These are phyloP conservation scores for Acephala macrosclerotiorum DNA, from an alignment of 2,329 filamentous ascomycete genomes.

Conservation along the genomic window DNA sequence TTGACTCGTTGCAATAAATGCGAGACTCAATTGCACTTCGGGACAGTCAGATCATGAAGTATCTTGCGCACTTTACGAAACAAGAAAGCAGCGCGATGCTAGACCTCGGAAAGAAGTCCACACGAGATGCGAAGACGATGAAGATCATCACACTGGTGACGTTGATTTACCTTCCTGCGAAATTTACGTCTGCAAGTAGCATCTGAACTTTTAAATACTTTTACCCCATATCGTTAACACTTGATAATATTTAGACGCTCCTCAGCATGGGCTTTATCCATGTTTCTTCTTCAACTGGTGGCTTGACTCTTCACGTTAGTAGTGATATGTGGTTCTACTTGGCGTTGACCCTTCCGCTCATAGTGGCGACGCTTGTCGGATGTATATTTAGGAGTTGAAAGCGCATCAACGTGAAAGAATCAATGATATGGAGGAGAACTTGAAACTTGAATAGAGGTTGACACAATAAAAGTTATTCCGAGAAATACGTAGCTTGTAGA, in stretches of 20 bases:
- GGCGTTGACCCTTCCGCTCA: background rate
- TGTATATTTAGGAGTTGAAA: background rate
- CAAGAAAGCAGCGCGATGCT: background rate
- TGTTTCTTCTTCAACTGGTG: background rate
- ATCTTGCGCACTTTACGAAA: too few species aligned
- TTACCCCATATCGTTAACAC: background rate
- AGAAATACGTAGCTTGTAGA: too few species aligned
- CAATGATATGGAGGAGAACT: too few species aligned
- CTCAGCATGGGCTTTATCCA: background rate
- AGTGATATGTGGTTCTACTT: slow-evolving; percentile 1
- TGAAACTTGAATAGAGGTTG: too few species aligned
- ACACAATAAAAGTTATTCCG: too few species aligned
- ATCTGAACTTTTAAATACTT: background rate
- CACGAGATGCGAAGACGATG: background rate
- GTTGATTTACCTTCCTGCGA: background rate
- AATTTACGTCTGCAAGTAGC: background rate
- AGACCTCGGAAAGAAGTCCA: background rate
- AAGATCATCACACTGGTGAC: background rate
- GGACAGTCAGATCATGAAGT: background rate
- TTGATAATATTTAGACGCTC: background rate
- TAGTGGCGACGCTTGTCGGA: background rate
- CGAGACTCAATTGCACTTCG: slow-evolving; percentile 2
- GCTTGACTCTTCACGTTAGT: background rate
- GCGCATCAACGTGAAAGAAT: too few species aligned
- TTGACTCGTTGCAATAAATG: background rate